These are phyloP conservation scores for Suhomyces terraborum DNA, from an alignment of 1,139 yeast genomes.

Conservation along the genomic window DNA sequence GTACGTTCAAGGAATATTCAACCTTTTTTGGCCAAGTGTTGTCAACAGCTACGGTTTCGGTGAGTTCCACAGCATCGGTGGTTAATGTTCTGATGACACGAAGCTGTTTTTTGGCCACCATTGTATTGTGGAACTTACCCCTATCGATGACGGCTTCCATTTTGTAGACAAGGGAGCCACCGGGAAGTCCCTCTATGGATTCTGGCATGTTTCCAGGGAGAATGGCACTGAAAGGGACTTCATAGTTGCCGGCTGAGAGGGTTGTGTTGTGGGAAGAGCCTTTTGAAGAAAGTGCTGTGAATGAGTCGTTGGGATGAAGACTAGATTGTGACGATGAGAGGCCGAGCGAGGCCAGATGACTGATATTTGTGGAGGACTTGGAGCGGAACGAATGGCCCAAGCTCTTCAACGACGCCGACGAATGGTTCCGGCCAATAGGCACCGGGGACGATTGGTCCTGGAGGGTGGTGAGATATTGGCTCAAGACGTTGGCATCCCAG, in stretches of 20 bases:
- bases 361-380: constrained; percentile 35
- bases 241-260: constrained; percentile 77
- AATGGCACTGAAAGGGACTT: constrained; percentile 83
- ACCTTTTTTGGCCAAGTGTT: constrained; percentile 96
- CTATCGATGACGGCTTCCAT: constrained; percentile 81
- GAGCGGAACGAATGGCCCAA: constrained; percentile 35
- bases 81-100: constrained; percentile 88
- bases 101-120: constrained; percentile 70
- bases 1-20: constrained; percentile 85
- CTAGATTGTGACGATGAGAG: constrained; percentile 17
- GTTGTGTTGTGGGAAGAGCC: constrained; percentile 22
- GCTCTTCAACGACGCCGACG: constrained; percentile 38
- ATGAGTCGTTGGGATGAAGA: constrained; percentile 11
- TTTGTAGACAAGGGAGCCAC: constrained; percentile 77
- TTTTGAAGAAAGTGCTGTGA: constrained; percentile 21
- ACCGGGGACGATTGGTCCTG: constrained; percentile 27
- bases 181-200: constrained; percentile 87
- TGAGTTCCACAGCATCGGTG: constrained; percentile 81
- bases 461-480: constrained; percentile 32
- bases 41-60: constrained; percentile 92
- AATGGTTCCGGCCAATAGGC: constrained; percentile 26
- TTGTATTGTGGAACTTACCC: constrained; percentile 69
- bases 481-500: constrained; percentile 70
- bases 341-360: constrained; percentile 25
- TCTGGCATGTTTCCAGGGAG: constrained; percentile 87